A percentile compares a stretch with the other conserved stretches of the same genome.
phyloP scores from a whole-genome alignment of 2,329 filamentous ascomycete genomes.

The Dryadomyces quercivorus region DNA sequence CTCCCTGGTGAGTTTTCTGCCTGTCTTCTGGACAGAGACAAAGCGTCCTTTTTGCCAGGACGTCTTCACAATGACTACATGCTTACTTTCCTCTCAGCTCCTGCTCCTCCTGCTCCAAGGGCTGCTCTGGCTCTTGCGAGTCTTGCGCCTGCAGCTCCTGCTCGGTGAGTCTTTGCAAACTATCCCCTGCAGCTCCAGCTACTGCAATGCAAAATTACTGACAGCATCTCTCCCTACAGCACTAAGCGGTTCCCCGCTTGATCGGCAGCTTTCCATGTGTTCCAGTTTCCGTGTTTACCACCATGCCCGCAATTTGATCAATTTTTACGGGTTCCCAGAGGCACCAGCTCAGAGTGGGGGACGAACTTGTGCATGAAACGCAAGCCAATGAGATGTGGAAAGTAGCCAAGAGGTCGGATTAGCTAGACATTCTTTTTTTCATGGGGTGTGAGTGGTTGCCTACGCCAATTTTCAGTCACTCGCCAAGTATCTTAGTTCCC shows the following conservation, averaged over 20 bases:
- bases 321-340: not conserved
- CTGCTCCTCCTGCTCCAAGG: constrained; percentile 10
- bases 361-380: not conserved
- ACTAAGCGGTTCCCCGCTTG: not conserved
- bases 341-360: not conserved
- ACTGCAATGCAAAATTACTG: not conserved
- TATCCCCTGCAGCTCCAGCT: not conserved
- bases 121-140: constrained; percentile 13
- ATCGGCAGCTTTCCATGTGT: not conserved
- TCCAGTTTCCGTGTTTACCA: not conserved
- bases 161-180: constrained; percentile 8
- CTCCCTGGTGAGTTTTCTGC: constrained; percentile 9
- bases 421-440: not conserved
- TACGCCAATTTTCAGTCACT: not conserved
- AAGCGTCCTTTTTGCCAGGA: not conserved
- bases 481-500: too few species aligned
- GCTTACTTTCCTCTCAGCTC: constrained; percentile 1
- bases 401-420: not conserved
- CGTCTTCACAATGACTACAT: not conserved
- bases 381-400: not conserved
- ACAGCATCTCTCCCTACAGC: not conserved
- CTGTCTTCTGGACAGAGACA: not conserved
- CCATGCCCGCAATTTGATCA: not conserved
- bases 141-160: constrained; percentile 13
- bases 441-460: not conserved